Evolutionary conservation across 371 early-diverging fungal genomes (phyloP), one percentile per base, ranked within the genome.

Genomic region (Smittium culicis): DNA sequence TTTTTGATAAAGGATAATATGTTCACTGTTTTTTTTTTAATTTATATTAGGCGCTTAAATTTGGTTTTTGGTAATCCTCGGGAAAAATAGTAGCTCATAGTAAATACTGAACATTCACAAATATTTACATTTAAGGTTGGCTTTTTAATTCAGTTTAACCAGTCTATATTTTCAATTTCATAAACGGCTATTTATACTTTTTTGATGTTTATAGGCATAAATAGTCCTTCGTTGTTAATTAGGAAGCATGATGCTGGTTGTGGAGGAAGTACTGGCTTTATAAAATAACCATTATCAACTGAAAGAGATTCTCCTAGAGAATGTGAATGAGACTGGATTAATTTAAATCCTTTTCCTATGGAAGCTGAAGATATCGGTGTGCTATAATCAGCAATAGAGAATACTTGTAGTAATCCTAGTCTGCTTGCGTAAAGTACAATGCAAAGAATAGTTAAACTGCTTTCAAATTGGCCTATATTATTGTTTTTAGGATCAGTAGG

Each of bases 331-430:
- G 31, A 63, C 31, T 63, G 63, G n/a, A 63, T 63, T 31, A 63
- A 35, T 24, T 63, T 63, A n/a, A n/a, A 63, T 31, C 33, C 33
- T 63, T 63, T 63, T n/a, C 63, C 63, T 24, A 63, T 35, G 32
- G 63, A 63, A 63, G 32, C 20, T 31, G 63, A 5, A n/a, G 5
- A 20, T 5, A 63, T 31, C 33, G 63, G n/a, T 5, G 1, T 63
- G 3, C n/a, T n/a, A 5, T 31, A 32, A 32, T 63, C 63, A 63
- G 32, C n/a, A 63, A 63, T 32, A 33, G 63, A 63, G 33, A 30
- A 5, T 31, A 63, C 33, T 35, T 63, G 63, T 11, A 63, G 35
- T 35, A 63, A 63, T 17, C 63, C 63, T 14, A 63, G 33, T 33
- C 63, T 63, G n/a, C 30, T 31, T 1, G 63, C 63, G n/a, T 63